These are phyloP conservation scores for Tripterygium wilfordii DNA, from an alignment of 177 flowering plant species.

Conservation along the genomic window DNA sequence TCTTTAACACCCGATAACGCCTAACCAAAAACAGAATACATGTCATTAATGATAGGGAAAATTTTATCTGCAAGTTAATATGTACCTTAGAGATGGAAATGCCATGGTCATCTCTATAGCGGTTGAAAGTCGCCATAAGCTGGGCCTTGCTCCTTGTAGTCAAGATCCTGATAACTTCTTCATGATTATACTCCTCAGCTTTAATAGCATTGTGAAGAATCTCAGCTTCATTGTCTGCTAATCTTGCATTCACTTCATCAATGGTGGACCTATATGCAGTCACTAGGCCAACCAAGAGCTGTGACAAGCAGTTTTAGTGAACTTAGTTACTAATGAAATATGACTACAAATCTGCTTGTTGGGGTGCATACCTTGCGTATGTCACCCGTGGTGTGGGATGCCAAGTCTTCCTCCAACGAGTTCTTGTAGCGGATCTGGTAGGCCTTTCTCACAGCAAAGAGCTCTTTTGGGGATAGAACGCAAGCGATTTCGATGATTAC, in stretches of 20 bases:
- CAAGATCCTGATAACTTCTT: constrained; percentile 63
- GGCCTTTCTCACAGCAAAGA: constrained; percentile 54
- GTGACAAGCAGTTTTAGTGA: constrained; percentile 3
- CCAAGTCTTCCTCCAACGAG: constrained; percentile 80
- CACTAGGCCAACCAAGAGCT: constrained; percentile 67
- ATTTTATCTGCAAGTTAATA: not conserved
- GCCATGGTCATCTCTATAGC: constrained; percentile 52
- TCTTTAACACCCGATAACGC: constrained; percentile 23
- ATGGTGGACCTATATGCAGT: constrained; percentile 57
- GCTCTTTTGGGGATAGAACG: constrained; percentile 51
- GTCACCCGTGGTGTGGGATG: constrained; percentile 56
- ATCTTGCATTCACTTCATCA: constrained; percentile 33
- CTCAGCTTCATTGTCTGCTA: constrained; percentile 62
- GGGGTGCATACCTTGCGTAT: constrained; percentile 58
- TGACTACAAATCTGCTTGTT: too few species aligned
- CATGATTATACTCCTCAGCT: constrained; percentile 41
- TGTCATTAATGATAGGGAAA: not conserved
- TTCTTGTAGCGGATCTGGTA: constrained; percentile 65
- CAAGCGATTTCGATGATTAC: constrained; percentile 62
- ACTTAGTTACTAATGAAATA: too few species aligned
- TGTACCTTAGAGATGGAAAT: constrained; percentile 66
- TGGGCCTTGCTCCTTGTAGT: constrained; percentile 76
- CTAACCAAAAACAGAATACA: constrained; percentile 24
- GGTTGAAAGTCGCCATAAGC: constrained; percentile 63
- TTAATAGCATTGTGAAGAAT: constrained; percentile 42